Evolutionary conservation across 2,329 filamentous ascomycete genomes (phyloP).

Genomic region (Ceratocystis variospora): DNA sequence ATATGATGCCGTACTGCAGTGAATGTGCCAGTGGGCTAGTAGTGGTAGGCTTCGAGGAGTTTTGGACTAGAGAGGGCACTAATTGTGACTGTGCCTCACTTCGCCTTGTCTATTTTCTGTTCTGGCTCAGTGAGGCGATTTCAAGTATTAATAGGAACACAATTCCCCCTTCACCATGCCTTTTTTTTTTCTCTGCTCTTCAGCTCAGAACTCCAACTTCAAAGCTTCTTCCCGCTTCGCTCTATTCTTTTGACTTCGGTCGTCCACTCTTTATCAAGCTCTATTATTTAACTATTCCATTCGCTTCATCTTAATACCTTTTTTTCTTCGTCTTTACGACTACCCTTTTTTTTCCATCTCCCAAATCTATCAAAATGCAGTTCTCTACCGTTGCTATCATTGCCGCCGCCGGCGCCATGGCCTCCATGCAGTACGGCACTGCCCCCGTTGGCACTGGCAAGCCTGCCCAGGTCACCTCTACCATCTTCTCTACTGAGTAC

Average conservation of each 20-base stretch:
- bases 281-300: slow-evolving; percentile 27
- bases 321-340: slow-evolving; percentile 22
- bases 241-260: slow-evolving; percentile 37
- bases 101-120: slow-evolving; percentile 2
- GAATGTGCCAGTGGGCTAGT: background rate
- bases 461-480: slow-evolving; percentile 31
- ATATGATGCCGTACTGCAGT: background rate
- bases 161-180: slow-evolving; percentile 10
- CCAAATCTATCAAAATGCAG: slow-evolving; percentile 40
- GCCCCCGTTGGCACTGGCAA: slow-evolving; percentile 27
- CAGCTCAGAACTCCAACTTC: slow-evolving; percentile 34
- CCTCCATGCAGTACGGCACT: slow-evolving; percentile 23
- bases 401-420: slow-evolving; percentile 36
- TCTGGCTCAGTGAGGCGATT: background rate
- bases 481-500: slow-evolving; percentile 44
- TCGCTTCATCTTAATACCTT: slow-evolving; percentile 22
- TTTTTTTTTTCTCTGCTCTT: slow-evolving; percentile 26
- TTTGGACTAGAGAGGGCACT: background rate
- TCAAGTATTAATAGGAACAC: slow-evolving; percentile 15
- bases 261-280: slow-evolving; percentile 41
- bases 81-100: slow-evolving; percentile 4
- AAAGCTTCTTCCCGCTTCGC: slow-evolving; percentile 28
- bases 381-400: slow-evolving; percentile 35
- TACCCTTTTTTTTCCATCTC: slow-evolving; percentile 20
- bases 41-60: background rate